Evolutionary conservation across 1,139 yeast genomes (phyloP), one percentile per base, ranked within the genome.

Genomic region (Cylindricascospora bacillispora): DNA sequence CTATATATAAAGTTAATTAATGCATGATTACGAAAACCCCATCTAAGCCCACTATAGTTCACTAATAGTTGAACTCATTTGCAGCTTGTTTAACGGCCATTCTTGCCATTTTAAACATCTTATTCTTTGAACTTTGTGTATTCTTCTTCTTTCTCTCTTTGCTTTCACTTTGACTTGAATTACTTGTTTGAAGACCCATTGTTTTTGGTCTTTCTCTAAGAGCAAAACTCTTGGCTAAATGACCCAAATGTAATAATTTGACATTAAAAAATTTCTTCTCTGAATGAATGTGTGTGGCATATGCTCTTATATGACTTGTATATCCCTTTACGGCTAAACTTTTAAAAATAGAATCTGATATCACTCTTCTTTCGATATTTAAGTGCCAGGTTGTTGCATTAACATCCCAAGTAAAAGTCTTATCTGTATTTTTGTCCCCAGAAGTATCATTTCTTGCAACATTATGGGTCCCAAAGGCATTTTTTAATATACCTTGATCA

Each of bases 341-440:
- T 33, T 74, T 77, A 9, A 68, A 68, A 0, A 60, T 55, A 1
- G 67, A 57, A 43, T 80, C 81, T 43, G 74, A 93, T 28, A 89
- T 57, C 19, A 86, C 61, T 79, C 93, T 79, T 49, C 95, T 64
- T 59, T 89, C 99, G 11, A 83, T 70, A 33, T 79, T 75, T 43
- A 89, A 63, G 54, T 89, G 99, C 92, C 93, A 86, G 1, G 95
- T 83, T 0, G 99, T 89, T 3, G 95, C 98, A 49, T 81, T 86
- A 18, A 76, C 73, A 53, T 86, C 95, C 97, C 97, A 92, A 12
- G 62, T 65, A 25, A 52, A 53, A 10, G 31, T 29, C 22, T 29
- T 29, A 15, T 35, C 32, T 21, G 35, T 64, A 57, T 37, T 56
- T 42, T 41, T 58, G 6, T 33, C 34, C 5, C 30, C 35, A n/a